A percentile compares a stretch with the other conserved stretches of the same genome.
phyloP scores from a whole-genome alignment of 176 grass and related monocot species.

The Elaeis guineensis region DNA sequence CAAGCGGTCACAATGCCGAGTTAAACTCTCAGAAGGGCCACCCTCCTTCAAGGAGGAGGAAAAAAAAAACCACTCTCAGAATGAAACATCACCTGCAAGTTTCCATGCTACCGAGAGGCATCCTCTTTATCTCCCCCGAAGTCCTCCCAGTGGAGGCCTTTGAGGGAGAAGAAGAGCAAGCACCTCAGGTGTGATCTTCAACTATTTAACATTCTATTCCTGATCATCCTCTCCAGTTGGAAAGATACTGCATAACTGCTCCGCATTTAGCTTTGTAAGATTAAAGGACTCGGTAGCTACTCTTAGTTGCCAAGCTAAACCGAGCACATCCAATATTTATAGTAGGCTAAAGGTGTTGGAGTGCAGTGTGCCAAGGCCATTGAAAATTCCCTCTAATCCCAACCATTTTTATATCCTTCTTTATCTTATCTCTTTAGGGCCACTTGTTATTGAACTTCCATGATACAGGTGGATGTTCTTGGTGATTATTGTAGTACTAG shows the following conservation, averaged over 20 bases:
- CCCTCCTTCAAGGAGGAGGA: too few species aligned
- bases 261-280: background rate
- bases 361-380: background rate
- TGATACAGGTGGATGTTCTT: too few species aligned
- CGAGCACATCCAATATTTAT: constrained; percentile 28
- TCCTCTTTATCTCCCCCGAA: constrained; percentile 18
- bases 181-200: background rate
- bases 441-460: too few species aligned
- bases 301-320: background rate
- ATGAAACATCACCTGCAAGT: too few species aligned
- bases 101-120: background rate
- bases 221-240: too few species aligned
- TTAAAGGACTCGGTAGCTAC: too few species aligned
- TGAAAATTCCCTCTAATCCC: constrained; percentile 5
- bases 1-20: too few species aligned
- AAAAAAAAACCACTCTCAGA: too few species aligned
- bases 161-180: constrained; percentile 40
- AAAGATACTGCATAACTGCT: background rate
- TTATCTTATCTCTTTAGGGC: constrained; percentile 13
- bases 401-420: constrained; percentile 23
- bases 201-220: background rate
- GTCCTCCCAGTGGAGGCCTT: constrained; percentile 39
- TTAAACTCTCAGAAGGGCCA: too few species aligned
- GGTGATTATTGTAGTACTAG: too few species aligned
- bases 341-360: constrained; percentile 15